Percentiles rank a stretch among this genome's conserved stretches.
Evolutionary conservation across 2,329 filamentous ascomycete species (phyloP).

Genomic region (Calonectria pteridis): DNA sequence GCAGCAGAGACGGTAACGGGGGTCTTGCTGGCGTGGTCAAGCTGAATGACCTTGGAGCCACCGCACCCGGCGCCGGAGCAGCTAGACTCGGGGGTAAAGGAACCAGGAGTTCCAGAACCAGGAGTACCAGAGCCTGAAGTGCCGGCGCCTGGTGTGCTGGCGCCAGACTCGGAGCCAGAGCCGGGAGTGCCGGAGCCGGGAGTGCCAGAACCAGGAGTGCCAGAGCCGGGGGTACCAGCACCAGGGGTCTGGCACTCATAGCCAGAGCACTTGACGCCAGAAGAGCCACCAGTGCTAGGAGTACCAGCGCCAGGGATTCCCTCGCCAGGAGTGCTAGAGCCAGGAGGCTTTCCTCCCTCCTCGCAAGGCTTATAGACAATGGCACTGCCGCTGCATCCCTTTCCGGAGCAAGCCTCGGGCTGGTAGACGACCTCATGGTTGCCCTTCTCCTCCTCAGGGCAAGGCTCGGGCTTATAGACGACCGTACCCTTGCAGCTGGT

Average conservation of each 20-base stretch:
- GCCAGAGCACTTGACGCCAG: not conserved
- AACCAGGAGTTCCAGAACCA: not conserved
- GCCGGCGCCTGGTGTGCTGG: not conserved
- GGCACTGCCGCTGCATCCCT: not conserved
- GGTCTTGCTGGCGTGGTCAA: not conserved
- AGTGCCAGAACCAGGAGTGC: not conserved
- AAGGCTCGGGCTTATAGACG: slow-evolving; percentile 42
- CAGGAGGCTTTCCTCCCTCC: slow-evolving; percentile 24
- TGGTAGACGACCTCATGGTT: slow-evolving; percentile 13
- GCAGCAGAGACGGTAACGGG: slow-evolving; percentile 35
- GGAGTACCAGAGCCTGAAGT: not conserved
- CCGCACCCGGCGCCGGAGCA: slow-evolving; percentile 9
- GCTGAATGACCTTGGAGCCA: not conserved
- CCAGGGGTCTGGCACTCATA: not conserved
- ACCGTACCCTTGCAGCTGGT: slow-evolving; percentile 33
- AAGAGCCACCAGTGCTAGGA: not conserved
- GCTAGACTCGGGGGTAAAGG: not conserved
- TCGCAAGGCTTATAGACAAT: slow-evolving; percentile 41
- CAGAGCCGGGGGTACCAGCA: not conserved
- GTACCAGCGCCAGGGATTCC: not conserved
- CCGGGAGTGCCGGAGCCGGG: not conserved
- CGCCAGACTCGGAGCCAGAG: not conserved
- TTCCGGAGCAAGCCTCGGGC: slow-evolving; percentile 33
- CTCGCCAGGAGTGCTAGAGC: not conserved
- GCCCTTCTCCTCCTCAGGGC: slow-evolving; percentile 9